A percentile compares a stretch with the other conserved stretches of the same genome.
Conservation (phyloP, 1,139 yeast genomes). For the Citeromyces hawaiiensis region DNA sequence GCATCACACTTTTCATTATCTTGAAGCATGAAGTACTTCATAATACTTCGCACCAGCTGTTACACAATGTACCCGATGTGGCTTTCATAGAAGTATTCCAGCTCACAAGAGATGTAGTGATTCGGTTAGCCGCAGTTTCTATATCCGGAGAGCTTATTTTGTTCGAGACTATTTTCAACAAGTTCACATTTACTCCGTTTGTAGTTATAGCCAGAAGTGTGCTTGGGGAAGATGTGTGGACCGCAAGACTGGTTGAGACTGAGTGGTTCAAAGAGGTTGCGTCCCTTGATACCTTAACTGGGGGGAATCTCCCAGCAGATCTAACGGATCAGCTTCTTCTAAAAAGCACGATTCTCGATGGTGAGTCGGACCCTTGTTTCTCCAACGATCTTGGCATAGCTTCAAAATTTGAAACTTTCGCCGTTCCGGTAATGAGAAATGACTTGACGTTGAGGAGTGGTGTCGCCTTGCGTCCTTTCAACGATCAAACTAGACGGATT, state of each 20-base stretch:
- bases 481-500: conserved; percentile 6
- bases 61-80: conserved; percentile 51
- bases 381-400: conserved; percentile 35
- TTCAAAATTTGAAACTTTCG: conserved; percentile 24
- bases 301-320: conserved; percentile 23
- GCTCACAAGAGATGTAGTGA: neutral
- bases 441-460: conserved; percentile 1
- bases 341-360: conserved; percentile 24
- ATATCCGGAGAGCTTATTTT: conserved; percentile 34
- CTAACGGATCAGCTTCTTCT: conserved; percentile 17
- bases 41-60: conserved; percentile 20
- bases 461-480: neutral
- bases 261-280: conserved; percentile 34
- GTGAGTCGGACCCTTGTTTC: conserved; percentile 21
- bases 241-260: conserved; percentile 26
- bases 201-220: conserved; percentile 16
- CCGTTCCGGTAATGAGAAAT: conserved; percentile 3
- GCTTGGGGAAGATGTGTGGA: conserved; percentile 44
- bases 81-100: conserved; percentile 21
- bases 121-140: conserved; percentile 25
- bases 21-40: conserved; percentile 18
- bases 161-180: conserved; percentile 13
- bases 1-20: conserved; percentile 27
- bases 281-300: conserved; percentile 32
- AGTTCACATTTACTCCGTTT: conserved; percentile 8